Evolutionary conservation across 2,329 filamentous ascomycete genomes (phyloP), one percentile per base, ranked within the genome.

Genomic region (Eurotiales sp.): DNA sequence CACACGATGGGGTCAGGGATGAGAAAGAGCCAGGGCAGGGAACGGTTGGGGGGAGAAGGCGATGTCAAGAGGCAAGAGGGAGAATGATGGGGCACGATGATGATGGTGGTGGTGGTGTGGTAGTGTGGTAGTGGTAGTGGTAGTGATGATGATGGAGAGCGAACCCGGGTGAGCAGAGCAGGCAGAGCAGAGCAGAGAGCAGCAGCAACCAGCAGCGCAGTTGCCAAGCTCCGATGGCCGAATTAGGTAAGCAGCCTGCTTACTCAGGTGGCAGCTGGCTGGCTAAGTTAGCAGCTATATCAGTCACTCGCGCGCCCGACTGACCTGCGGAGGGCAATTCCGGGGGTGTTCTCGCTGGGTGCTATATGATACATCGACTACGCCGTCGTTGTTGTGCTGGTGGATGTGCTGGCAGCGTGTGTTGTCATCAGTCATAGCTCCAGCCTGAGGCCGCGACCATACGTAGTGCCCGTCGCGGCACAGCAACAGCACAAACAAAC

Each of bases 131-230:
- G n/a, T n/a, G n/a, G n/a, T n/a, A n/a, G n/a, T n/a, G n/a, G n/a
- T n/a, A n/a, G 25, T 27, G 25, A 27, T 27, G 25, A 46, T 42
- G 47, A 54, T 46, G 40, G 58, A 62, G 56, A 58, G 61, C n/a
- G n/a, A n/a, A n/a, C n/a, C n/a, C n/a, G n/a, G n/a, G n/a, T n/a
- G 30, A 36, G 36, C n/a, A 39, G 44, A 29, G 8, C 39, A 36
- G 27, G 40, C 32, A 43, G 49, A 52, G 50, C 39, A 46, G 32
- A 29, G 44, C 43, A 49, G 39, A 37, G 44, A 37, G 32, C 29
- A 32, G 40, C 48, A 51, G 48, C 41, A 29, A 21, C 48, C 40
- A 50, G 39, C 37, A 40, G 39, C 48, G 36, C 50, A 43, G 27
- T 30, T 41, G 51, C 51, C 41, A 39, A 43, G 45, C 23, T 42